Evolutionary conservation across 139 green algal genomes (phyloP), one percentile per base, ranked within the genome.

Genomic region (Micromonas pusilla): DNA sequence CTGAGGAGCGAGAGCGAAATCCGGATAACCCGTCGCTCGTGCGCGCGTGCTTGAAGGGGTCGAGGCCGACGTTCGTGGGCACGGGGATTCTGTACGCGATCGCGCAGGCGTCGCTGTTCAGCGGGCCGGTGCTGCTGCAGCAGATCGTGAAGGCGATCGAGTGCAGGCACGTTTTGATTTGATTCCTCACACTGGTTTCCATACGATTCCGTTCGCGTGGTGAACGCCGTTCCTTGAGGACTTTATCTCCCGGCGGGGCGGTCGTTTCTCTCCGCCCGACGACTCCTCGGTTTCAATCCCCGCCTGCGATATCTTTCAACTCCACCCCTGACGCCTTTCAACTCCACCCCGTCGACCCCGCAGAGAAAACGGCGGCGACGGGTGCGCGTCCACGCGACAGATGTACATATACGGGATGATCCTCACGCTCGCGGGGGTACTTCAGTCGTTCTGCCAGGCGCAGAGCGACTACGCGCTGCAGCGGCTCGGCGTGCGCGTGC

Each of bases 401-500:
- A 23, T 80, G 34, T 75, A 73, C 64, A 39, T 54, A 21, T 70
- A 28, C 28, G 57, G 34, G 19, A 52, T 74, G 25, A 32, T 66
- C 6, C 23, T 57, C 6, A 57, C 64, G 2, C 28, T 74, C 4
- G 36, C 36, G 33, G 30, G 33, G 2, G 70, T 66, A 52, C 13
- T 67, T 1, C 26, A 32, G 16, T 68, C 33, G 23, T 75, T 63
- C 20, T 72, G 73, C 57, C 34, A 38, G 2, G 68, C 68, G 68
- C 68, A 75, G 52, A 34, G 62, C 20, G 68, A 75, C 37, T 75
- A 62, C 37, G 37, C 37, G 33, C 23, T 75, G 37, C 68, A 75
- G 30, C 54, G 70, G 52, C n/a, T 70, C 1, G 76, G 76, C 3
- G n/a, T 81, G 9, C 23, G 33, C 2, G 64, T 89, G 38, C 76